Conservation (phyloP, 306 rosid species). For the Carpinus viminea region DNA sequence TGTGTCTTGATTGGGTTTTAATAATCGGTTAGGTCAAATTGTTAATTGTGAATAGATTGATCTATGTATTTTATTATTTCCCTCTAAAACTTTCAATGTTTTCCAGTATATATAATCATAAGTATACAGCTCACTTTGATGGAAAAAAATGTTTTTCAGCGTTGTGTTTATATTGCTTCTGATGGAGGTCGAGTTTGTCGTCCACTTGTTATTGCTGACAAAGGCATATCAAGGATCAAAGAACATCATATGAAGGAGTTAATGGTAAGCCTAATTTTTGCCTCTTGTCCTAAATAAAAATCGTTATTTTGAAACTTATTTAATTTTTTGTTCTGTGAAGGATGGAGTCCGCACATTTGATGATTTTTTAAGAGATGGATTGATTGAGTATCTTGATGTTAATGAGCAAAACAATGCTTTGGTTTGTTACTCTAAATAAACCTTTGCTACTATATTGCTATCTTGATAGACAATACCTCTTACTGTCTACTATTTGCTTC, state of each 20-base stretch:
- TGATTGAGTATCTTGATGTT: slow-evolving; percentile 95
- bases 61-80: neutral
- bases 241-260: slow-evolving; percentile 94
- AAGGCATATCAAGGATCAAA: slow-evolving; percentile 80
- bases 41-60: neutral
- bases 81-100: neutral
- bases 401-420: slow-evolving; percentile 93
- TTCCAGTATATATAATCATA: slow-evolving; percentile 13
- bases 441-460: slow-evolving; percentile 19
- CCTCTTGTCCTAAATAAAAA: slow-evolving; percentile 20
- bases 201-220: slow-evolving; percentile 91
- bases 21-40: neutral
- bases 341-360: slow-evolving; percentile 85
- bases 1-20: neutral
- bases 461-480: slow-evolving; percentile 5
- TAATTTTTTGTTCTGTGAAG: slow-evolving; percentile 40
- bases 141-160: slow-evolving; percentile 42
- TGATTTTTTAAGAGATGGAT: slow-evolving; percentile 82
- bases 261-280: slow-evolving; percentile 42
- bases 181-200: slow-evolving; percentile 99
- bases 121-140: slow-evolving; percentile 16
- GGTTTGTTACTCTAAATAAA: slow-evolving; percentile 50
- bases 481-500: slow-evolving; percentile 25
- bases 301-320: slow-evolving; percentile 2
- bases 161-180: slow-evolving; percentile 87